Percentiles rank a stretch among this genome's conserved stretches.
Conservation (phyloP, 2,329 filamentous ascomycete genomes). For the Penicillium sp. region DNA sequence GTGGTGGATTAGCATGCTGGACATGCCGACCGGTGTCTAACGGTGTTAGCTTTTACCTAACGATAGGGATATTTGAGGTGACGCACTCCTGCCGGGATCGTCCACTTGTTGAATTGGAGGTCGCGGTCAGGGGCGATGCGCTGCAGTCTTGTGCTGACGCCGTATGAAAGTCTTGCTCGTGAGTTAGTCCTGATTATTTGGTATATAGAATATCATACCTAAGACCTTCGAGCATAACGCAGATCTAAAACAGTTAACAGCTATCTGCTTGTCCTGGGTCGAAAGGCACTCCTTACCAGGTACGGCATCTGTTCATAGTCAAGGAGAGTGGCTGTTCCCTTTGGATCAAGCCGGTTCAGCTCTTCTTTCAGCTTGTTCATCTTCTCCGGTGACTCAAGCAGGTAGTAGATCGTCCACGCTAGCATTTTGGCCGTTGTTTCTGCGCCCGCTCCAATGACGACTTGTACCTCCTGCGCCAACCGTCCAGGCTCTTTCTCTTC, state of each 20-base stretch:
- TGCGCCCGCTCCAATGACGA: constrained; percentile 37
- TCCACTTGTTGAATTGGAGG: constrained; percentile 36
- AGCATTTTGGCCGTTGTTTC: constrained; percentile 20
- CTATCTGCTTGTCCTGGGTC: not conserved
- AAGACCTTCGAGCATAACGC: constrained; percentile 35
- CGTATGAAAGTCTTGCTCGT: constrained; percentile 25
- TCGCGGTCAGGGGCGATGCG: constrained; percentile 33
- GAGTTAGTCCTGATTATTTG: not conserved
- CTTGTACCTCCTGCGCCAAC: constrained; percentile 36
- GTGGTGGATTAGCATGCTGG: constrained; percentile 41
- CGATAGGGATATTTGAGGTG: too few species aligned
- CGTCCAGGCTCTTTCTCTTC: constrained; percentile 41
- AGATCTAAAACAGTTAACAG: constrained; percentile 19
- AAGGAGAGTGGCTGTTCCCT: constrained; percentile 21
- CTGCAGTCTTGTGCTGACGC: constrained; percentile 33
- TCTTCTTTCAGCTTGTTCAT: constrained; percentile 27
- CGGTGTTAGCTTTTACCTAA: constrained; percentile 1
- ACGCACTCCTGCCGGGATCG: constrained; percentile 38
- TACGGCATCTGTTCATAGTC: constrained; percentile 37
- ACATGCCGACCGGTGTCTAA: constrained; percentile 45
- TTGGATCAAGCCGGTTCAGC: constrained; percentile 21
- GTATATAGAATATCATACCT: constrained; percentile 20
- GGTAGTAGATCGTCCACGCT: constrained; percentile 18
- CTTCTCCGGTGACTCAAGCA: constrained; percentile 21
- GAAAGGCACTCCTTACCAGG: constrained; percentile 13